These are phyloP conservation scores for Amphicarpaea edgeworthii DNA, from an alignment of 306 rosid species.

Conservation along the genomic window DNA sequence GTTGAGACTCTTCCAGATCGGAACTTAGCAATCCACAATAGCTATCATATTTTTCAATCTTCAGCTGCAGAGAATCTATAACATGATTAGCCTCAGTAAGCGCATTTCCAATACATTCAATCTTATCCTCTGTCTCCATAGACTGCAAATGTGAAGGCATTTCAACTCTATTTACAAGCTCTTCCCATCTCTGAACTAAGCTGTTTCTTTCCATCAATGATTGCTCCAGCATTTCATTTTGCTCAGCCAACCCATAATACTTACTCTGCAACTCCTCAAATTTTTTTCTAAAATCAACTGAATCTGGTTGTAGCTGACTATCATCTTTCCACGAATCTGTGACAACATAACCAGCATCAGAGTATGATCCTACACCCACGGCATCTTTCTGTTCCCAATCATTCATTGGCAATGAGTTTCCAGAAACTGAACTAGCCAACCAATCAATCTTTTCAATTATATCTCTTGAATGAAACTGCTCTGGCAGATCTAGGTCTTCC, in stretches of 20 bases:
- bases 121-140: conserved; percentile 78
- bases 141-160: conserved; percentile 85
- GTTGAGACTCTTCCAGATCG: conserved; percentile 78
- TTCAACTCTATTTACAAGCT: conserved; percentile 78
- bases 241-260: conserved; percentile 89
- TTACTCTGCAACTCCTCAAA: conserved; percentile 84
- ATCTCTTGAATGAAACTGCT: conserved; percentile 94
- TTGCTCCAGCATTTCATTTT: conserved; percentile 98
- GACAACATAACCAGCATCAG: conserved; percentile 81
- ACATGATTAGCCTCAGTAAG: conserved; percentile 75
- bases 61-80: conserved; percentile 72
- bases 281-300: conserved; percentile 67
- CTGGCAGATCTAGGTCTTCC: conserved; percentile 96
- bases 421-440: conserved; percentile 81
- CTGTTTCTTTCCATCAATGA: conserved; percentile 93
- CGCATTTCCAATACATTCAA: conserved; percentile 81
- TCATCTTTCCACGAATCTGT: conserved; percentile 84
- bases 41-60: conserved; percentile 75
- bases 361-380: conserved; percentile 65
- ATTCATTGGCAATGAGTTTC: conserved; percentile 62
- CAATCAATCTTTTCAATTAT: conserved; percentile 94
- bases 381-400: conserved; percentile 88
- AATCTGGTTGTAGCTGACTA: conserved; percentile 61
- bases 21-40: conserved; percentile 69
- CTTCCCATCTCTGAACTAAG: conserved; percentile 93